A percentile compares a stretch with the other conserved stretches of the same genome.
Evolutionary conservation across 2,329 filamentous ascomycete genomes (phyloP).

Genomic region (Dactylellina leptospora): DNA sequence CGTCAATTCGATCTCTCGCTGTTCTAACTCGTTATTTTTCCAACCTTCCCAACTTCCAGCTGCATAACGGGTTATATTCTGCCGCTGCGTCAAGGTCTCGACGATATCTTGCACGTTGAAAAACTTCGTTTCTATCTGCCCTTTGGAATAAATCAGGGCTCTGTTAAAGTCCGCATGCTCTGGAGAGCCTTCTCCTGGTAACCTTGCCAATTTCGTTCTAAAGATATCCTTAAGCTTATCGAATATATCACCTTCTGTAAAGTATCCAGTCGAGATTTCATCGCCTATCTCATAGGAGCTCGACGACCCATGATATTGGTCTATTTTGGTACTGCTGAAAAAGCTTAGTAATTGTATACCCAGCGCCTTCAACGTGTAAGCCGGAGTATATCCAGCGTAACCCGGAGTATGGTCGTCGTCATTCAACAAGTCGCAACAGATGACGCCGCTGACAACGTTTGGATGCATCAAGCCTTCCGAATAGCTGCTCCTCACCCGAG

Average conservation of each 20-base stretch:
- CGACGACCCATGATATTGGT: background rate
- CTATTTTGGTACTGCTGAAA: slow-evolving; percentile 1
- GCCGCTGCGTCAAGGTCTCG: background rate
- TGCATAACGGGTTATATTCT: background rate
- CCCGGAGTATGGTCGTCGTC: background rate
- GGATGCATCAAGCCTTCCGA: background rate
- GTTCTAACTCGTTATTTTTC: background rate
- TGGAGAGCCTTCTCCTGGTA: background rate
- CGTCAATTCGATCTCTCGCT: background rate
- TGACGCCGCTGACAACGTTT: background rate
- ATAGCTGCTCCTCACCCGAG: background rate
- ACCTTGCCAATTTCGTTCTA: background rate
- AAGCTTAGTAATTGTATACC: slow-evolving; percentile 7
- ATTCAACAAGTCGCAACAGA: slow-evolving; percentile 2
- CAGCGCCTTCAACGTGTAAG: background rate
- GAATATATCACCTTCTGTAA: background rate
- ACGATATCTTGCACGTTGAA: background rate
- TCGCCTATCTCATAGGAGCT: background rate
- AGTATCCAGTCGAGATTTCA: background rate
- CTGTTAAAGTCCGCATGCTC: background rate
- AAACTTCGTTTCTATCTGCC: background rate
- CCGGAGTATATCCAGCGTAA: slow-evolving; percentile 1
- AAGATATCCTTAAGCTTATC: background rate
- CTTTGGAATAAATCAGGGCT: background rate
- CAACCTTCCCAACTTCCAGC: background rate